Evolutionary conservation across 106 monocot genomes (phyloP), one percentile per base, ranked within the genome.

Genomic region (Narthecium ossifragum): DNA sequence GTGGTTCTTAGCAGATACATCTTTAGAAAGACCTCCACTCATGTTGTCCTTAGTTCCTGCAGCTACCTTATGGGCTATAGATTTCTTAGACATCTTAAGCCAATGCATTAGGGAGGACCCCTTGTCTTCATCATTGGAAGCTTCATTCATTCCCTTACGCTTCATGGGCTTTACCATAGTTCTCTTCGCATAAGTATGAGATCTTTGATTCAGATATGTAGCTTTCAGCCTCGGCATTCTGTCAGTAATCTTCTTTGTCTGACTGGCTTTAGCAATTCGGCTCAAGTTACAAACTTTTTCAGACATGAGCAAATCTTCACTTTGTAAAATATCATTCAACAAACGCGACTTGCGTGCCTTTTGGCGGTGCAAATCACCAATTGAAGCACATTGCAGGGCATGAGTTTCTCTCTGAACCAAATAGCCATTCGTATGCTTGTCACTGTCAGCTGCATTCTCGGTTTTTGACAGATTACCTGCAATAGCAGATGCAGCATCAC

Each of bases 321-420:
- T 78, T 65, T 66, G 69, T 39, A 82, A 53, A 4, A 85, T 85
- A 46, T 86, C 86, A 78, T 62, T 58, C 43, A 86, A 53, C 23
- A 66, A 52, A 6, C 81, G 81, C 43, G 77, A 47, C 56, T 81
- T 86, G 47, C 55, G 59, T 38, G 24, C 8, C 64, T 72, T 86
- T 40, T 60, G 81, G 34, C 33, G 26, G 1, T 48, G 65, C 17
- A 27, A 55, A 43, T 46, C 55, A 28, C 43, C 55, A 38, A 32
- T 32, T n/a, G 47, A 25, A 51, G 5, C 20, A 13, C 26, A 6
- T 13, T 11, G 46, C n/a, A 26, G 38, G 9, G 55, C 30, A 43
- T 51, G 31, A 63, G 59, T 25, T 60, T 43, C 34, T 17, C 30
- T 32, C 12, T 69, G 21, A 53, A 18, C 43, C 14, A 21, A 14